Conservation (phyloP, 768 basidiomycete genomes). For the Lentinula guzmanii region DNA sequence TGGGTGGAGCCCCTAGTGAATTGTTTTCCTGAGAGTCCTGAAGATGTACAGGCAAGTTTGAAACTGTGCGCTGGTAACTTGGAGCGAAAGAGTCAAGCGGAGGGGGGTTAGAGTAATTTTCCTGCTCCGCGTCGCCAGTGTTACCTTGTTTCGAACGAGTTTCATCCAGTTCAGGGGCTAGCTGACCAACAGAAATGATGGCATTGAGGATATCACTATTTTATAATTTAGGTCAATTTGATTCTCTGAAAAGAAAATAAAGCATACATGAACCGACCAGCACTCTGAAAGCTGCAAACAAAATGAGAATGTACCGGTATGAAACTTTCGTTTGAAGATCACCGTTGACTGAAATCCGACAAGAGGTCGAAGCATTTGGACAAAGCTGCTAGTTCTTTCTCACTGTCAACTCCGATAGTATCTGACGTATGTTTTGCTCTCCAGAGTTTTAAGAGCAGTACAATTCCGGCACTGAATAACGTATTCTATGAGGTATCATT, state of each 20-base stretch:
- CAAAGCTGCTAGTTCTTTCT: constrained; percentile 44
- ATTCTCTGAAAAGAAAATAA: background rate
- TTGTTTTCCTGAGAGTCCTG: background rate
- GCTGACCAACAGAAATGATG: background rate
- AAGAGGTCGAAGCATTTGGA: constrained; percentile 28
- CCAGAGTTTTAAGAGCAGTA: constrained; percentile 45
- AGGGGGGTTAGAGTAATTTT: background rate
- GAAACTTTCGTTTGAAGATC: background rate
- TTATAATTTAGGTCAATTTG: background rate
- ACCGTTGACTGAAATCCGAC: background rate
- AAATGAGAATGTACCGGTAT: background rate
- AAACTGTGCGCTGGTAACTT: background rate
- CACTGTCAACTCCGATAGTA: constrained; percentile 26
- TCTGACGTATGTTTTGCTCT: constrained; percentile 33
- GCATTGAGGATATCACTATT: constrained; percentile 1
- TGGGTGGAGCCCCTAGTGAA: background rate
- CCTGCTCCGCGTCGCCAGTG: background rate
- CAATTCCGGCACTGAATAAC: constrained; percentile 34
- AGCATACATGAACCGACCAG: constrained; percentile 43
- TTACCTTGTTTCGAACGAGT: background rate
- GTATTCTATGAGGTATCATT: background rate
- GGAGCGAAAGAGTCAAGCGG: background rate
- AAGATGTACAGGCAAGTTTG: background rate
- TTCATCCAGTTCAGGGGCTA: background rate
- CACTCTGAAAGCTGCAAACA: constrained; percentile 34